phyloP scores from a whole-genome alignment of 306 rosid species.

The Morella rubra region DNA sequence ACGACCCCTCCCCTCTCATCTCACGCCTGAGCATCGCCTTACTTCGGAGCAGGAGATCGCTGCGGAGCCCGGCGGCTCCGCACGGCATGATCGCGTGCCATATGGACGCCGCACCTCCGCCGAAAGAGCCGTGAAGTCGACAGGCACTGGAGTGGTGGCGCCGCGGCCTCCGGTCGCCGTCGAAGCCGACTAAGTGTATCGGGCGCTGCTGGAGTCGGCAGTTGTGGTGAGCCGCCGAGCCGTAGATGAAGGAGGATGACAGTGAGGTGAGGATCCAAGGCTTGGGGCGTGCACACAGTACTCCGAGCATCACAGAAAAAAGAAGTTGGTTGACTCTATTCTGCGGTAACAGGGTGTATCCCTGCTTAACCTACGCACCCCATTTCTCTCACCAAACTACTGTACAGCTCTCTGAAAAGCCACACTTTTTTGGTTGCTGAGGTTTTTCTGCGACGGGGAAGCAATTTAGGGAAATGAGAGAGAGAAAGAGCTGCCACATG shows the following conservation, averaged over 20 bases:
- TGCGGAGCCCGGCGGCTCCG: slow-evolving; percentile 21
- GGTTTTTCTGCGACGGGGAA: slow-evolving; percentile 27
- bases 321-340: slow-evolving; percentile 20
- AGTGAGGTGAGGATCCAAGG: slow-evolving; percentile 52
- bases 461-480: slow-evolving; percentile 23
- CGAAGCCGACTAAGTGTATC: slow-evolving; percentile 15
- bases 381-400: background rate
- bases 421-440: slow-evolving; percentile 2
- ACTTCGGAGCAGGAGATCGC: slow-evolving; percentile 37
- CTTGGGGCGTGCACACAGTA: slow-evolving; percentile 59
- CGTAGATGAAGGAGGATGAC: slow-evolving; percentile 45
- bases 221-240: slow-evolving; percentile 41
- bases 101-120: slow-evolving; percentile 63
- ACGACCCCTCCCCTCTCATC: slow-evolving; percentile 80
- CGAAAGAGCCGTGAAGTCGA: slow-evolving; percentile 24
- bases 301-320: slow-evolving; percentile 53
- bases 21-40: slow-evolving; percentile 44
- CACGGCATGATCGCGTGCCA: slow-evolving; percentile 85
- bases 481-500: background rate
- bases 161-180: slow-evolving; percentile 19
- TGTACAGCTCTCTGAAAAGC: background rate
- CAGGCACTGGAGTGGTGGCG: slow-evolving; percentile 69
- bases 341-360: slow-evolving; percentile 24
- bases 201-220: slow-evolving; percentile 33
- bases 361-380: slow-evolving; percentile 46